Evolutionary conservation across 83 land plant species (phyloP).

Genomic region (Thuja plicata): DNA sequence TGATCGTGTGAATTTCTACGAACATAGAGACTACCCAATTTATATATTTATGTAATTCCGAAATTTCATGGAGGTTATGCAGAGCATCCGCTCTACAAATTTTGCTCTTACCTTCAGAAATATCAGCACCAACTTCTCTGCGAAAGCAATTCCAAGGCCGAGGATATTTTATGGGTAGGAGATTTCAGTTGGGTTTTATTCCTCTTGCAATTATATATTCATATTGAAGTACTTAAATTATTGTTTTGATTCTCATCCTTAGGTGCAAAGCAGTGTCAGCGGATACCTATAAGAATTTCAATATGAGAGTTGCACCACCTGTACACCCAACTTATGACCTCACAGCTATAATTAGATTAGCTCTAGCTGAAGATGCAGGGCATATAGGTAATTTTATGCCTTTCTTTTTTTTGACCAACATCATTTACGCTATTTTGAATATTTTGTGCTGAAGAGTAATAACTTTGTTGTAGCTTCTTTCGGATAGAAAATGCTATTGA

Average conservation of each 20-base stretch:
- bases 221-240: too few species aligned
- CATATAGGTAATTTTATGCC: conserved; percentile 49
- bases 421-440: not conserved
- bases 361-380: conserved; percentile 92
- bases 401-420: not conserved
- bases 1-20: too few species aligned
- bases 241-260: too few species aligned
- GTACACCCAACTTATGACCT: conserved; percentile 95
- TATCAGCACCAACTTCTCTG: not conserved
- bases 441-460: not conserved
- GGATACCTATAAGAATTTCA: not conserved
- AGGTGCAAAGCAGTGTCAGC: not conserved
- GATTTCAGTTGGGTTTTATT: not conserved
- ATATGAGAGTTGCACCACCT: conserved; percentile 61
- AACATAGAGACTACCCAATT: too few species aligned
- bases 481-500: not conserved
- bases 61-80: not conserved
- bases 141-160: not conserved
- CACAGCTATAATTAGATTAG: conserved; percentile 61
- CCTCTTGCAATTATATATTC: not conserved
- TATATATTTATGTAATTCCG: too few species aligned
- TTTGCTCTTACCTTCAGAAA: not conserved
- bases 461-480: not conserved
- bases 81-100: not conserved
- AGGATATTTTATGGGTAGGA: not conserved